Evolutionary conservation across 1,284 basidiomycete species (phyloP), one percentile per base, ranked within the genome.

Genomic region (Pseudozyma sp.): DNA sequence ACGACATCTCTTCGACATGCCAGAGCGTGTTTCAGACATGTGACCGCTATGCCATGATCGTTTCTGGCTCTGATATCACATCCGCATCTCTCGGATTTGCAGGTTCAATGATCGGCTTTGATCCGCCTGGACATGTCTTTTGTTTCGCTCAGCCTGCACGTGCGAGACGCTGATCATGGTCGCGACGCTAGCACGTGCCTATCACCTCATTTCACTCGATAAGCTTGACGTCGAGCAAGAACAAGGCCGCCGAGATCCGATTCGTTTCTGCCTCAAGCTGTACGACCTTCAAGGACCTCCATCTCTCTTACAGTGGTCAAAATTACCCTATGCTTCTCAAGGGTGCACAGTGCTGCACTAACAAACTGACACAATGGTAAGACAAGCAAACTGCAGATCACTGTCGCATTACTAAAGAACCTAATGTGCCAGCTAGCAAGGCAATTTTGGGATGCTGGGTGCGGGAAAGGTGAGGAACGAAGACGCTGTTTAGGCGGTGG

Each of bases 1-100:
- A 47, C 21, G 42, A n/a, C 48, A 35, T 54, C 39, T 13, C 25
- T n/a, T 36, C 44, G 21, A 38, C 53, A 60, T 67, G 53, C 64
- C 64, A 52, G 34, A 48, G 5, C 35, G 44, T 47, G 64, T 60
- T 47, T 67, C 64, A 67, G 48, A 67, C 64, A 67, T 60, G 64
- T 57, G 58, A 60, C 25, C 44, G 16, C 40, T 14, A 12, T 31
- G 2, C 12, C 11, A 3, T 18, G 3, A 7, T 43, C 44, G 44
- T 48, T 39, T 31, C 25, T 31, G 25, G 25, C 25, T 31, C 25
- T 31, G 25, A 31, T 31, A 34, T 50, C 31, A 16, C 56, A 58
- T 34, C 47, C 39, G 50, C 38, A 34, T 38, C 19, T 18, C 35
- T 12, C 7, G 40, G 9, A 6, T 52, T n/a, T 8, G 52, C 13